Base-by-base conservation (phyloP, 805 yeast species). In the Zygosaccharomyces siamensis region DNA sequence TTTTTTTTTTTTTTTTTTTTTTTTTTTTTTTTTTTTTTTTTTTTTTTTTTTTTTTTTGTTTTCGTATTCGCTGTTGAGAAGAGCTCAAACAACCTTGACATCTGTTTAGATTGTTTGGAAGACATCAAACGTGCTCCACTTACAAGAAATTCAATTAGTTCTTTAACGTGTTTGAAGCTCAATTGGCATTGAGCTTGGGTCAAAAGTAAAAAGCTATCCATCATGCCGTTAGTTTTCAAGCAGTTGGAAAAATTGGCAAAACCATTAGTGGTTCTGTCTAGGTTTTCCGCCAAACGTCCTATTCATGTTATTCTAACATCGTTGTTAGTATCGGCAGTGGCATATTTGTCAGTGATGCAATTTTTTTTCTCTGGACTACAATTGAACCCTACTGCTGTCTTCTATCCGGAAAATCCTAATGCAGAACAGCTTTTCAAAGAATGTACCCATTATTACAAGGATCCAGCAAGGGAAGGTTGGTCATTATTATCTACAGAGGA, bases 291-390 rank as follows among this genome's bases (percentile, higher is more conserved):
- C 18, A 77, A 79, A 52, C 78, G 83, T 63, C 98, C 98, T n/a
- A 86, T 90, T 57, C 97, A 90, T 67, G 78, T 89, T 48, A 81
- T 90, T 49, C 80, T 89, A 43, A 61, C 80, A 52, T 79, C 89
- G 7, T 76, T 92, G 11, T 68, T 89, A 45, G 66, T 87, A 40
- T 93, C 95, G 3, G 84, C 95, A 2, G 70, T 86, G 44, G 85
- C 92, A 6, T 92, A 90, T 64, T 74, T 90, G 52, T 77, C 89
- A 5, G 77, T 83, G 4, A 79, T 85, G 30, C 87, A 84, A 55
- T 82, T 82, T 52, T 84, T 82, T 63, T 71, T 77, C 45, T 76
- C 59, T 47, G 61, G 62, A 45, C 79, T 48, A 76, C 61, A 50
- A 51, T 52, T 53, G 70, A 52, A 52, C 30, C 50, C 51, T 27